A percentile compares a stretch with the other conserved stretches of the same genome.
phyloP scores from a whole-genome alignment of 306 rosid genomes.

The Abrus precatorius region DNA sequence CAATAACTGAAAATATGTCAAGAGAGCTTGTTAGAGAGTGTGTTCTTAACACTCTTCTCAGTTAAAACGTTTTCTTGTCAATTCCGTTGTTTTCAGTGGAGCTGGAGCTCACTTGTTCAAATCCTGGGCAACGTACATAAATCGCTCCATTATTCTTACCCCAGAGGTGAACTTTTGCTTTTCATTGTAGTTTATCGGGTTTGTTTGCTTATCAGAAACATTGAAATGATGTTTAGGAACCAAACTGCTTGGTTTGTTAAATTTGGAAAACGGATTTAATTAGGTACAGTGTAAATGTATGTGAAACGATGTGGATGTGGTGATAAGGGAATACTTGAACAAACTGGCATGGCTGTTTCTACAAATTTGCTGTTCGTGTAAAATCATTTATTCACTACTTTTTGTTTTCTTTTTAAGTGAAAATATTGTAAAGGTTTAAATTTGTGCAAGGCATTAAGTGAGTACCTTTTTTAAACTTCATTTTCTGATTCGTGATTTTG shows the following conservation, averaged over 20 bases:
- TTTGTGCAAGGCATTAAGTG: background rate
- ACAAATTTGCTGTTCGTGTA: background rate
- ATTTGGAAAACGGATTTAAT: too few relatives aligned
- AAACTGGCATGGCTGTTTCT: background rate
- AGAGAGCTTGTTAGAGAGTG: too few relatives aligned
- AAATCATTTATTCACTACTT: background rate
- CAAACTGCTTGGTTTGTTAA: background rate
- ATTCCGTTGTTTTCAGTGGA: slow-evolving; percentile 68
- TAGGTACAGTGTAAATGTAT: background rate
- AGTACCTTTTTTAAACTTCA: background rate
- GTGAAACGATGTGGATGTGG: slow-evolving; percentile 16
- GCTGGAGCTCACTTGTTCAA: slow-evolving; percentile 97
- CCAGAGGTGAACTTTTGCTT: slow-evolving; percentile 73
- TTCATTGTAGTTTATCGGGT: background rate
- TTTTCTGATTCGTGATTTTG: slow-evolving; percentile 21
- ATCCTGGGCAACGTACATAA: slow-evolving; percentile 87
- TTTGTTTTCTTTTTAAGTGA: background rate
- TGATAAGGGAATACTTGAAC: background rate
- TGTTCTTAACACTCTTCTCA: too few relatives aligned
- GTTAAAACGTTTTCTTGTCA: background rate
- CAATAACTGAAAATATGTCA: too few relatives aligned
- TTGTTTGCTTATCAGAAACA: slow-evolving; percentile 8
- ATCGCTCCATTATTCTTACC: slow-evolving; percentile 90
- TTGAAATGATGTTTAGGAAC: background rate
- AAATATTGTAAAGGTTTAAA: background rate